phyloP scores from a whole-genome alignment of 495 filamentous ascomycete genomes.

The Penicillium psychrofluorescens region DNA sequence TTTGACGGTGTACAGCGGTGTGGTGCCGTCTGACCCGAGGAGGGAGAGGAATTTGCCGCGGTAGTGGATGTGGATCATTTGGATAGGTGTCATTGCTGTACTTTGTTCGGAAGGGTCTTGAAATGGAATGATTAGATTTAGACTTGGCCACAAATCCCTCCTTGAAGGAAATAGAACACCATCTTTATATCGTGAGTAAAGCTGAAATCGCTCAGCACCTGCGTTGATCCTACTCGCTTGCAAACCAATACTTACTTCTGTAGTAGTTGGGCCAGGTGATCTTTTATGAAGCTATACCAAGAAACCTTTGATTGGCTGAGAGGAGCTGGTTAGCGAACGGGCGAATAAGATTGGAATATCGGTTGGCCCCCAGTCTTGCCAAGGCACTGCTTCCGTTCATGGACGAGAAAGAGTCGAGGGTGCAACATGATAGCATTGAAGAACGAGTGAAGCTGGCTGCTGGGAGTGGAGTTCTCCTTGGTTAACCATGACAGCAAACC shows the following conservation, averaged over 20 bases:
- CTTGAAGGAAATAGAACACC: too few relatives aligned
- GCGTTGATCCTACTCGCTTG: too few relatives aligned
- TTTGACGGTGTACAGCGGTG: slow-evolving; percentile 2
- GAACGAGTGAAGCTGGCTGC: background rate
- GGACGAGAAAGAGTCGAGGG: background rate
- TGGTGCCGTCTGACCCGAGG: background rate
- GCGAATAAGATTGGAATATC: background rate
- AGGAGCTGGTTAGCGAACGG: background rate
- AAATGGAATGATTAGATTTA: background rate
- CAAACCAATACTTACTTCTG: background rate
- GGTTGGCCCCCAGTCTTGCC: background rate
- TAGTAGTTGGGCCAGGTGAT: background rate
- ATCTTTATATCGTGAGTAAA: too few relatives aligned
- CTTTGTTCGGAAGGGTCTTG: too few relatives aligned
- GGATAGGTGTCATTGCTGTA: background rate
- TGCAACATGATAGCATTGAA: background rate
- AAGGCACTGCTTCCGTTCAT: background rate
- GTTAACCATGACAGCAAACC: background rate
- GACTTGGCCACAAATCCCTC: too few relatives aligned
- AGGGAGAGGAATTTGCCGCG: slow-evolving; percentile 2
- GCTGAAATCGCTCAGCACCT: too few relatives aligned
- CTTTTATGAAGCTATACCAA: background rate
- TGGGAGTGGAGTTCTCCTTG: background rate
- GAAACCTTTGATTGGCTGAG: background rate
- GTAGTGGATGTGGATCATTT: slow-evolving; percentile 5